Base-by-base conservation (phyloP, 2,329 filamentous ascomycete genomes). In the Fusarium humuli region DNA sequence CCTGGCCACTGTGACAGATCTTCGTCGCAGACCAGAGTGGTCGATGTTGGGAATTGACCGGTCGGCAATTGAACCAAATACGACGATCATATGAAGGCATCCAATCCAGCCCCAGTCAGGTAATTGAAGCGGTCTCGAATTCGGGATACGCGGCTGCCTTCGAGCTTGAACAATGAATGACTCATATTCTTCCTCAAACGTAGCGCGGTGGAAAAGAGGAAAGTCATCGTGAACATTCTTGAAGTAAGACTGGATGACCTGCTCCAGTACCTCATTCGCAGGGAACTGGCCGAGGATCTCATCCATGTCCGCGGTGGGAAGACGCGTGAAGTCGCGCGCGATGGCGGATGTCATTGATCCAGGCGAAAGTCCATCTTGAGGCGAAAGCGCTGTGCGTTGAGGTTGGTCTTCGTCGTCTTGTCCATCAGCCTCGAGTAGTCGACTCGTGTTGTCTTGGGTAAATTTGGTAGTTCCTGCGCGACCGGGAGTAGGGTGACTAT, bases 11-110 rank as follows among this genome's bases (percentile, higher is more conserved):
- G 60, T 46, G 2, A 73, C 68, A 3, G 70, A 73, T 27, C 53
- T 56, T 4, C 67, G 23, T 3, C 76, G 74, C 7, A 79, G 70
- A 3, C 59, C 63, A 11, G 71, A 65, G 29, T 79, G 78, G 34
- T 79, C 73, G 13, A 78, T 44, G 13, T 71, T 65, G 8, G 71
- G 52, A 23, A 76, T 70, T 9, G 63, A 60, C 7, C 71, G 63
- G 22, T 74, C 65, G 16, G 75, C 73, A 13, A 80, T 76, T 14
- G 77, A 79, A 0, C 79, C 79, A 45, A 81, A 79, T 14, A 77
- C 79, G 29, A 78, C 70, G 57, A 80, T 77, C 79, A 81, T 80
- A 10, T 80, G 76, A 29, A 81, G 73, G 56, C 78, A 79, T 6
- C 76, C 78, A 18, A 80, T 71, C 77, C 78, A 79, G 13, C 78